Base-by-base conservation (phyloP, 176 grass and related monocot genomes). In the Oryza rufipogon region DNA sequence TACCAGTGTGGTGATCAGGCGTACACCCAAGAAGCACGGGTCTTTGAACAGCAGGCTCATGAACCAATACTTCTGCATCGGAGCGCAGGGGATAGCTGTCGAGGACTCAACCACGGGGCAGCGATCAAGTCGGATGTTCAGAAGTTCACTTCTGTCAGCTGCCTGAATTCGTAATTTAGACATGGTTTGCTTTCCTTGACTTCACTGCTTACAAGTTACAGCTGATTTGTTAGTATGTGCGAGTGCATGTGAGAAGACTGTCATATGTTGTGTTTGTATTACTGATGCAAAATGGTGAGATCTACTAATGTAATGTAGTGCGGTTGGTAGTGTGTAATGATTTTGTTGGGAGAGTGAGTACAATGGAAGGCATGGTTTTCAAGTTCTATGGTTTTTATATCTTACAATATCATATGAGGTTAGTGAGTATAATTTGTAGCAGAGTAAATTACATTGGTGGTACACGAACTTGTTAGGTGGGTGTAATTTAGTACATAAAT, bases 11-110 rank as follows among this genome's bases (percentile, higher is more conserved):
- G 39, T 58, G 28, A 74, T 85, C 73, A 90, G 88, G 70, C 75
- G 84, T 77, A 25, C 77, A 58, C 26, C 88, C 26, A 84, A 77
- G 39, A 88, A 88, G 86, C 73, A 75, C 33, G 65, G 80, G 30
- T 85, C 87, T 45, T 75, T 81, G 30, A 85, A 90, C 77, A 93
- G 88, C 67, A 86, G 88, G 44, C 80, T 93, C 25, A 91, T 95
- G 86, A 93, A 93, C 66, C 79, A 86, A 10, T 90, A 81, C 74
- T 86, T 93, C 5, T 88, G 89, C 42, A 75, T 87, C 11, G 78
- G 85, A 44, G 72, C 85, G 7, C 93, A 87, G 70, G 90, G 89
- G 5, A n/a, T 90, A n/a, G 38, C 79, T 0, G 61, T 70, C 4
- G 73, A 83, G 26, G 83, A 85, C 34, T 81, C 86, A 7, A 42